phyloP scores from a whole-genome alignment of 2,329 filamentous ascomycete genomes.

The Colletotrichum karsti region DNA sequence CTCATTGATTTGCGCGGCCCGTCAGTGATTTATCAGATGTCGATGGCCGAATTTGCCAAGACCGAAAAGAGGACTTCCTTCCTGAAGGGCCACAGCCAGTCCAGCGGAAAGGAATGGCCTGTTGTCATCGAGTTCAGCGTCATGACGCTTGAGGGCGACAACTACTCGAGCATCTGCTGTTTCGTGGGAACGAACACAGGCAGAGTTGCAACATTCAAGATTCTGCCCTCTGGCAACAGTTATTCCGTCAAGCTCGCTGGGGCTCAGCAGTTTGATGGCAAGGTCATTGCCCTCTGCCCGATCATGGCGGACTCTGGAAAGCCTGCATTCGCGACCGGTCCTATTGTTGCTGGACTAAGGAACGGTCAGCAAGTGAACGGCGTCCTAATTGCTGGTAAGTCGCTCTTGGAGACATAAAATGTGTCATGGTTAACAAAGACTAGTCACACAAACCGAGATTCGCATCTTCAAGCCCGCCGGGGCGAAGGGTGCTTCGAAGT shows the following conservation, averaged over 20 bases:
- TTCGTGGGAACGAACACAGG: constrained; percentile 91
- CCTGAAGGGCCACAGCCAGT: constrained; percentile 60
- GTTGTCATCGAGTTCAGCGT: constrained; percentile 90
- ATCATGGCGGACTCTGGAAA: constrained; percentile 82
- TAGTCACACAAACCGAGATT: constrained; percentile 76
- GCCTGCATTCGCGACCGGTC: constrained; percentile 78
- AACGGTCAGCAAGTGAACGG: constrained; percentile 81
- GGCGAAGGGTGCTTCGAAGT: constrained; percentile 90
- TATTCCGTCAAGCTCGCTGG: constrained; percentile 81
- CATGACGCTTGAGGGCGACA: constrained; percentile 91
- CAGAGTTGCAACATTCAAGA: constrained; percentile 87
- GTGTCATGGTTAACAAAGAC: constrained; percentile 35
- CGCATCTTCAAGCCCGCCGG: constrained; percentile 87
- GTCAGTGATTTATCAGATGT: constrained; percentile 79
- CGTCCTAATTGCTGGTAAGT: constrained; percentile 76
- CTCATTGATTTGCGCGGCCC: constrained; percentile 91
- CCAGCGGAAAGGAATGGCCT: constrained; percentile 74
- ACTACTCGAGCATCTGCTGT: constrained; percentile 92
- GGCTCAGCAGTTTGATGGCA: constrained; percentile 70
- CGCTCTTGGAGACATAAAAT: not conserved
- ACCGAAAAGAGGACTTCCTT: constrained; percentile 81
- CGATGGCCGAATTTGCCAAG: constrained; percentile 78
- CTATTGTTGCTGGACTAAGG: constrained; percentile 78
- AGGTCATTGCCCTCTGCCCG: constrained; percentile 79
- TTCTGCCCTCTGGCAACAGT: constrained; percentile 77